Conservation (phyloP, 768 basidiomycete genomes). For the Lactifluus piperatus region DNA sequence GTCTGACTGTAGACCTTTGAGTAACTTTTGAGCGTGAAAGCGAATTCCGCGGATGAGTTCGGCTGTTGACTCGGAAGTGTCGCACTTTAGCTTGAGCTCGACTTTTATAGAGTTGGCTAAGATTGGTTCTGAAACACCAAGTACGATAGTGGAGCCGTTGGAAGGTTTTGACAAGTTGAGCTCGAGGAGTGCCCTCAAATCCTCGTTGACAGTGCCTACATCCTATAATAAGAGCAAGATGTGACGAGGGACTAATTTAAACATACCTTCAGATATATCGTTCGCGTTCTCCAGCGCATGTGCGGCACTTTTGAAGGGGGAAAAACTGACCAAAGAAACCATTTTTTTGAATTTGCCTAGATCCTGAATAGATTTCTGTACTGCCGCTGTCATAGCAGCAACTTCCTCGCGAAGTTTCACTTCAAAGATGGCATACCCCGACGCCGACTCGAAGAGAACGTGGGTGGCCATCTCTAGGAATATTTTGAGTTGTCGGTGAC, state of each 20-base stretch:
- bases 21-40: slow-evolving; percentile 79
- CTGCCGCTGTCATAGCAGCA: slow-evolving; percentile 63
- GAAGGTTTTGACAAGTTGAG: slow-evolving; percentile 76
- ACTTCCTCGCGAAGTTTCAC: slow-evolving; percentile 83
- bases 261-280: slow-evolving; percentile 88
- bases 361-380: slow-evolving; percentile 84
- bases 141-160: slow-evolving; percentile 56
- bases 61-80: slow-evolving; percentile 69
- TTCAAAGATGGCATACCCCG: slow-evolving; percentile 90
- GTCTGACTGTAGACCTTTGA: slow-evolving; percentile 79
- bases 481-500: not conserved
- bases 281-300: slow-evolving; percentile 94
- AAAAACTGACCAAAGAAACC: slow-evolving; percentile 84
- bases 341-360: slow-evolving; percentile 86
- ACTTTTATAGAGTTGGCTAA: slow-evolving; percentile 74
- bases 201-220: slow-evolving; percentile 76
- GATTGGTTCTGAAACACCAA: slow-evolving; percentile 70
- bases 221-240: not conserved
- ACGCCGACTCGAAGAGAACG: slow-evolving; percentile 87
- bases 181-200: slow-evolving; percentile 76
- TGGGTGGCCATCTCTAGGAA: slow-evolving; percentile 58
- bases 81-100: slow-evolving; percentile 63
- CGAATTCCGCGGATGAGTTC: slow-evolving; percentile 92
- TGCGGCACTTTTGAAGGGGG: slow-evolving; percentile 88
- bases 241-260: not conserved